Base-by-base conservation (phyloP, 2,329 filamentous ascomycete genomes). In the Botrytis porri region DNA sequence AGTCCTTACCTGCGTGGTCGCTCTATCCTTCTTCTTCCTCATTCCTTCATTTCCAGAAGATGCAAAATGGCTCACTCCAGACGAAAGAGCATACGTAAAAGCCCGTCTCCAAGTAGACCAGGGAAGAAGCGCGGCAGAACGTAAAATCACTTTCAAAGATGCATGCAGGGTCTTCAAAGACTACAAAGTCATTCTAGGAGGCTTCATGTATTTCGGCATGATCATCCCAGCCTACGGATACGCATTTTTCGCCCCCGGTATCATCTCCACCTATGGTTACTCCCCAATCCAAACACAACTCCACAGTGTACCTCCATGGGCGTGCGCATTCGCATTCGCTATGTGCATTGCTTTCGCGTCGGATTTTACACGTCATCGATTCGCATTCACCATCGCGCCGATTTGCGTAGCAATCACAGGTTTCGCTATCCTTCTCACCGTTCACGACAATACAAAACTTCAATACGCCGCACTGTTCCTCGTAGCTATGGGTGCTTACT, bases 391-490 rank as follows among this genome's bases (percentile, higher is more conserved):
- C 54, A 81, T 97, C 14, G 82, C 89, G 45, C 88, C 92, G 4
- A 92, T 95, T 75, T 85, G 84, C 74, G 81, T 97, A 35, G 85
- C 89, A 64, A 91, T 97, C 69, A 80, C 88, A 0, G 95, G 94
- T 2, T 95, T 97, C 77, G 88, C 84, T 4, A 93, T 95, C 74
- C 86, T 97, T 12, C 83, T 97, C 66, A 84, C 85, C 18, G 88
- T 95, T 8, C 92, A 95, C 81, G 83, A 92, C 79, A 88, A 93
- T 80, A 84, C 83, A 0, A 75, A 86, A 20, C 83, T 93, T 10
- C 88, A 96, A 81, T 98, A 97, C 78, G 92, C 85, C 0, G 93
- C 92, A 0, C 86, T 98, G 0, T 97, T 97, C 84, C 84, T 98
- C 45, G 89, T 97, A 67, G 91, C 93, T 2, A 90, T 90, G 83